Conservation (phyloP, 257 asterid genomes). For the Avicennia marina region DNA sequence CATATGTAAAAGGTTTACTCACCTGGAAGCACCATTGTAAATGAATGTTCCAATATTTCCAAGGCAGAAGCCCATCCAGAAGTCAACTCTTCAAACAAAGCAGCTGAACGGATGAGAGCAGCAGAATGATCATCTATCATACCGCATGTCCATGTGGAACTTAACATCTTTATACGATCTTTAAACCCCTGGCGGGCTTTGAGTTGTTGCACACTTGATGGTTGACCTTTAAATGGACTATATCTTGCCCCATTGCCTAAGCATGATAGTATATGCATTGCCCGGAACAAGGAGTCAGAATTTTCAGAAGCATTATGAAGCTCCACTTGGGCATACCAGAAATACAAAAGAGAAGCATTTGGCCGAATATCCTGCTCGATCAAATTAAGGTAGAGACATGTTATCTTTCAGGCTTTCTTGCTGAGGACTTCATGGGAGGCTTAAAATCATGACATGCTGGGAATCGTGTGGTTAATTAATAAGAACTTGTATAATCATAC, state of each 20-base stretch:
- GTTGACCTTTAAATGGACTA: constrained; percentile 55
- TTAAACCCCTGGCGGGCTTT: constrained; percentile 94
- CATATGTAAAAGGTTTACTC: constrained; percentile 13
- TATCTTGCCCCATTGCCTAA: constrained; percentile 75
- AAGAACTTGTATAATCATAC: background rate
- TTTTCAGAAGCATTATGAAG: constrained; percentile 37
- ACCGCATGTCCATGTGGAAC: constrained; percentile 74
- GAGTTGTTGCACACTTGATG: constrained; percentile 67
- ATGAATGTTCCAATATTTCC: constrained; percentile 69
- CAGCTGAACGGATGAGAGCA: constrained; percentile 81
- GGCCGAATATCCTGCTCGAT: constrained; percentile 51
- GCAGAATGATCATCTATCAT: constrained; percentile 61
- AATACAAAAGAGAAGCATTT: constrained; percentile 64
- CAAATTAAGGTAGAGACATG: constrained; percentile 12
- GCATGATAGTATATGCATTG: constrained; percentile 83
- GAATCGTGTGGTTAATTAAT: background rate
- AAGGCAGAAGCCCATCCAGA: constrained; percentile 66
- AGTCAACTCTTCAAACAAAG: constrained; percentile 83
- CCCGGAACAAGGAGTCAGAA: constrained; percentile 57
- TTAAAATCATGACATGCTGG: background rate
- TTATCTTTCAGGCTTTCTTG: constrained; percentile 1
- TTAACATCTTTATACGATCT: constrained; percentile 55
- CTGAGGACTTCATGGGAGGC: background rate
- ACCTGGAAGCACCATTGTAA: constrained; percentile 97
- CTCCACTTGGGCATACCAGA: constrained; percentile 95